These are phyloP conservation scores for Cercophora scortea DNA, from an alignment of 495 filamentous ascomycete genomes.

Conservation along the genomic window DNA sequence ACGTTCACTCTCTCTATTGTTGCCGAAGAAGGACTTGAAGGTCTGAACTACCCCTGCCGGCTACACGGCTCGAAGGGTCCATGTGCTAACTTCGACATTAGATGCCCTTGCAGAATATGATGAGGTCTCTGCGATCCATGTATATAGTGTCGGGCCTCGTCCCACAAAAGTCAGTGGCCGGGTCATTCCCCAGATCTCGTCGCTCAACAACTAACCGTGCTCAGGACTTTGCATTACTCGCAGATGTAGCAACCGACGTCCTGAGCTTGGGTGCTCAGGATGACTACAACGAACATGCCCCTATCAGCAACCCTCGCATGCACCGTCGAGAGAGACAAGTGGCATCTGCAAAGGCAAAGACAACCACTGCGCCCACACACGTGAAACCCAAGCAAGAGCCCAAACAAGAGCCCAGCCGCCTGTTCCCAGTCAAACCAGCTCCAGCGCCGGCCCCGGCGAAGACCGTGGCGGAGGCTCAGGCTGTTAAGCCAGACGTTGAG, in stretches of 20 bases:
- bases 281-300: constrained; percentile 12
- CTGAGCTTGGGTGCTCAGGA: constrained; percentile 16
- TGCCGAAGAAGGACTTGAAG: constrained; percentile 71
- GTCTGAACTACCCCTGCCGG: constrained; percentile 30
- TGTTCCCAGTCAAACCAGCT: constrained; percentile 1
- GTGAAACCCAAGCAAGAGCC: neutral
- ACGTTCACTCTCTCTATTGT: constrained; percentile 60
- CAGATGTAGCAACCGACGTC: constrained; percentile 63
- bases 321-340: constrained; percentile 30
- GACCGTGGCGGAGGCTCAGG: constrained; percentile 29
- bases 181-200: neutral
- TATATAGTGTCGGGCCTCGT: constrained; percentile 76
- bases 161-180: constrained; percentile 50
- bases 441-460: constrained; percentile 12
- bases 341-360: constrained; percentile 9
- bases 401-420: constrained; percentile 11
- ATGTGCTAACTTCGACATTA: constrained; percentile 44
- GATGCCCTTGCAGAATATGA: constrained; percentile 62
- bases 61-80: neutral
- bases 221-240: constrained; percentile 64
- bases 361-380: neutral
- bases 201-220: neutral
- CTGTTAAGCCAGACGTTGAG: constrained; percentile 16
- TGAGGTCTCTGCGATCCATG: constrained; percentile 65
- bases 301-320: constrained; percentile 30